Conservation (phyloP, 176 grass and related monocot genomes). For the Aegilops longissima region DNA sequence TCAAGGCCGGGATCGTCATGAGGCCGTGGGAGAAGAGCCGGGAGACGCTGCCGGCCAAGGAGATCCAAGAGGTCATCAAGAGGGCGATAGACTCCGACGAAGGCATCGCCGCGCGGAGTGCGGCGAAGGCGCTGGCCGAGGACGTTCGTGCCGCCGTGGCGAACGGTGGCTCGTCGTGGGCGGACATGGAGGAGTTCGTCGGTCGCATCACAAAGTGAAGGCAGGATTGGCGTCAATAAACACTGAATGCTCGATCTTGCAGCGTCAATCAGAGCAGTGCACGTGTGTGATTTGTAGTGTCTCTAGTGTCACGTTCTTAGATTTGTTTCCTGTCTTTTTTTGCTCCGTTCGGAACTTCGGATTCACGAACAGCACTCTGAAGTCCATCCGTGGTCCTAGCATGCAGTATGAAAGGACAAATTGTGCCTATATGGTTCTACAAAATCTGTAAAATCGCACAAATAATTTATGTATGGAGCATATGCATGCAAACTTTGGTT, state of each 20-base stretch:
- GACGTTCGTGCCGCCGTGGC: slow-evolving; percentile 17
- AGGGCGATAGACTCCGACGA: slow-evolving; percentile 13
- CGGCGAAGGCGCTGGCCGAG: slow-evolving; percentile 4
- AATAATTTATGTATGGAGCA: background rate
- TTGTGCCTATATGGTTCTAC: too few species aligned
- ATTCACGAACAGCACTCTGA: background rate
- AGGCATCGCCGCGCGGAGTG: background rate
- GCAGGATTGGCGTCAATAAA: background rate
- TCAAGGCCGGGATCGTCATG: slow-evolving; percentile 16
- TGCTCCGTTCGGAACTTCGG: background rate
- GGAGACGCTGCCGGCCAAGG: slow-evolving; percentile 7
- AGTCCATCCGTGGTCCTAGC: background rate
- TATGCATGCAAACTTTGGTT: background rate
- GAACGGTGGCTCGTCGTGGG: slow-evolving; percentile 23
- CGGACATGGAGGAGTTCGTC: slow-evolving; percentile 34
- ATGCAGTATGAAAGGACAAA: too few species aligned
- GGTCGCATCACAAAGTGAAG: slow-evolving; percentile 11
- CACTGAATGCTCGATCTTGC: background rate
- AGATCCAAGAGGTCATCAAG: background rate
- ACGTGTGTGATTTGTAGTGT: background rate
- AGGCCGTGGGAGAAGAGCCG: slow-evolving; percentile 11
- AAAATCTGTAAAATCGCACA: too few species aligned
- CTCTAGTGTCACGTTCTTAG: background rate
- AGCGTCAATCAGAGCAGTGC: background rate
- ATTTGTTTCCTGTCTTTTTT: background rate